phyloP scores from a whole-genome alignment of 441 rosid species.

The Corymbia citriodora region DNA sequence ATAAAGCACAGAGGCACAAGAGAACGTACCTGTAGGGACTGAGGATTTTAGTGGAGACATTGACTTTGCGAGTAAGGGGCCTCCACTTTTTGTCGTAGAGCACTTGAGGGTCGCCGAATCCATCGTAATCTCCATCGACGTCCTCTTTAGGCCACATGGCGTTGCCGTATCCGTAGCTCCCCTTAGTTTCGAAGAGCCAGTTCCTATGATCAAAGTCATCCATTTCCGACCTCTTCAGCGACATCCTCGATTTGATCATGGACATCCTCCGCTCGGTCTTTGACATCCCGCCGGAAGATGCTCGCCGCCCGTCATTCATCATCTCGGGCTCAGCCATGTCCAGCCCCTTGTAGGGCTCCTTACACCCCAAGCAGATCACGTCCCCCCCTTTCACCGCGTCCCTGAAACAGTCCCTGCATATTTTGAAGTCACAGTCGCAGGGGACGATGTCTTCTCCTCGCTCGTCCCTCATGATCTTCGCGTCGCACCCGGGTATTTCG shows the following conservation, averaged over 20 bases:
- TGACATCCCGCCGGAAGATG: constrained; percentile 2
- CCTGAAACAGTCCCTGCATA: constrained; percentile 68
- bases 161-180: constrained; percentile 43
- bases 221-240: constrained; percentile 10
- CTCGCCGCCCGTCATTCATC: background rate
- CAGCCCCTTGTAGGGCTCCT: constrained; percentile 29
- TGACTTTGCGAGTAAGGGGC: constrained; percentile 36
- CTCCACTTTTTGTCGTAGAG: constrained; percentile 37
- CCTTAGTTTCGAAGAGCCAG: constrained; percentile 31
- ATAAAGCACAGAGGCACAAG: background rate
- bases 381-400: constrained; percentile 54
- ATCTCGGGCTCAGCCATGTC: constrained; percentile 13
- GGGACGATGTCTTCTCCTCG: constrained; percentile 23
- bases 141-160: constrained; percentile 35
- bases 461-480: constrained; percentile 29
- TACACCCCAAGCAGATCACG: constrained; percentile 75
- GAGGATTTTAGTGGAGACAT: constrained; percentile 30
- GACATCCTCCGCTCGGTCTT: constrained; percentile 18
- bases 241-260: constrained; percentile 16
- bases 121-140: constrained; percentile 15
- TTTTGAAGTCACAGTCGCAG: constrained; percentile 69
- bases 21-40: constrained; percentile 37
- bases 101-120: constrained; percentile 8
- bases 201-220: constrained; percentile 35
- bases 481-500: constrained; percentile 79